Conservation (phyloP, 1,284 basidiomycete species). For the Tilletia setariae region DNA sequence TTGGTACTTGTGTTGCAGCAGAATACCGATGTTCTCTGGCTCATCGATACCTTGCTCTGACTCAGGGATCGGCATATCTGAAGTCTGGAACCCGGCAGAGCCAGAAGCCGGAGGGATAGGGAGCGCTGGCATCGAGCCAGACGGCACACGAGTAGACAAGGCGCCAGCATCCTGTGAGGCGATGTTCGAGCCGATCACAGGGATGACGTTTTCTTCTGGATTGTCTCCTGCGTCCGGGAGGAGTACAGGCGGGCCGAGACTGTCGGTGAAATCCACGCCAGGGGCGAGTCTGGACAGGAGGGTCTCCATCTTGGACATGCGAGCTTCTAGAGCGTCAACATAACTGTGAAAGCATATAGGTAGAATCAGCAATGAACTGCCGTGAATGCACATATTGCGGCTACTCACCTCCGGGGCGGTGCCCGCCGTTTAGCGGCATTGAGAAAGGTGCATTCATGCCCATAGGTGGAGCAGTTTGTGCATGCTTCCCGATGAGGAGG, state of each 20-base stretch:
- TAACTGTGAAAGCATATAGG: constrained; percentile 35
- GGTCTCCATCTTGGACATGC: constrained; percentile 43
- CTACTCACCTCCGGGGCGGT: constrained; percentile 25
- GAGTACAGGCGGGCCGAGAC: constrained; percentile 38
- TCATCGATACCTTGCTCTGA: not conserved
- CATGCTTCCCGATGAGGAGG: constrained; percentile 35
- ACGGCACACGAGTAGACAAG: too few species aligned
- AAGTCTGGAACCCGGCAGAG: too few species aligned
- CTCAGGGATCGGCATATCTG: not conserved
- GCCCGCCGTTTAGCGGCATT: constrained; percentile 35
- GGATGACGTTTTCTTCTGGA: constrained; percentile 21
- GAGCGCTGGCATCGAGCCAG: too few species aligned
- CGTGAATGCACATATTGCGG: too few species aligned
- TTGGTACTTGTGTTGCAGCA: constrained; percentile 7
- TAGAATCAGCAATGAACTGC: not conserved
- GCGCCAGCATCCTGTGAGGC: too few species aligned
- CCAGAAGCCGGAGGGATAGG: too few species aligned
- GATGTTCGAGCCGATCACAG: not conserved
- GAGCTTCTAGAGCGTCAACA: constrained; percentile 44
- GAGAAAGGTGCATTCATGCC: constrained; percentile 46
- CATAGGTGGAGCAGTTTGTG: constrained; percentile 43
- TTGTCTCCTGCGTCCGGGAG: constrained; percentile 35
- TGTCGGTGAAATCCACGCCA: constrained; percentile 43
- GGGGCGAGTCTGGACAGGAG: constrained; percentile 36
- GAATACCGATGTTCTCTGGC: constrained; percentile 6